Conservation (phyloP, 1,139 yeast species). For the Candida neerlandica region DNA sequence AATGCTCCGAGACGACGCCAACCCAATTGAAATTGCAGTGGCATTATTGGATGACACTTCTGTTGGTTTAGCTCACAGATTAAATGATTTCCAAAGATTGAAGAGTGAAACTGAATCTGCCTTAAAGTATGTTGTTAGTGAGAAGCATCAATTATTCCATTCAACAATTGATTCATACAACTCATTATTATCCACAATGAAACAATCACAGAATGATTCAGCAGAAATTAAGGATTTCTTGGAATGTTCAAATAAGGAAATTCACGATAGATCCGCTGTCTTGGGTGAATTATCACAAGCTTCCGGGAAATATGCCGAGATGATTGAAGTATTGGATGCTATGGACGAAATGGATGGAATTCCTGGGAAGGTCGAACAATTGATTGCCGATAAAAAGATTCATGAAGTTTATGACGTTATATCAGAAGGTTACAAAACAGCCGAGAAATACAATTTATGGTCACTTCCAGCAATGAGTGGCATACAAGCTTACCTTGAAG, state of each 20-base stretch:
- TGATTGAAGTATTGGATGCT: slow-evolving; percentile 71
- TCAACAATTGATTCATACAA: slow-evolving; percentile 80
- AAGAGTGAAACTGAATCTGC: slow-evolving; percentile 58
- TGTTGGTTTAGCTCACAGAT: slow-evolving; percentile 80
- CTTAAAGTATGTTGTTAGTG: slow-evolving; percentile 72
- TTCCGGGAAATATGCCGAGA: slow-evolving; percentile 63
- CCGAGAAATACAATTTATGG: slow-evolving; percentile 64
- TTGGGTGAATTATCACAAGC: slow-evolving; percentile 67
- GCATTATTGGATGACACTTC: slow-evolving; percentile 82
- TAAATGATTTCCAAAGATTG: slow-evolving; percentile 57
- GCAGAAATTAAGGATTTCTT: slow-evolving; percentile 54
- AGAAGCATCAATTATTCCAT: slow-evolving; percentile 84
- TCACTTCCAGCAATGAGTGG: slow-evolving; percentile 61
- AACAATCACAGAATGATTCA: slow-evolving; percentile 59
- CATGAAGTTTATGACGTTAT: slow-evolving; percentile 68
- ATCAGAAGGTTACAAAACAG: slow-evolving; percentile 54
- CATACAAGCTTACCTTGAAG: slow-evolving; percentile 57
- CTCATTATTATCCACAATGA: slow-evolving; percentile 55
- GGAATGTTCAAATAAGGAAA: slow-evolving; percentile 50
- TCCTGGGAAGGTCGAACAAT: slow-evolving; percentile 66
- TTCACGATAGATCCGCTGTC: slow-evolving; percentile 56
- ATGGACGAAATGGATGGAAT: slow-evolving; percentile 62
- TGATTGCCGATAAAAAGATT: slow-evolving; percentile 68
- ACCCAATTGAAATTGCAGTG: slow-evolving; percentile 83
- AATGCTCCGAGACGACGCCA: slow-evolving; percentile 46